Base-by-base conservation (phyloP, 495 filamentous ascomycete species). In the Daldinia caldariorum region DNA sequence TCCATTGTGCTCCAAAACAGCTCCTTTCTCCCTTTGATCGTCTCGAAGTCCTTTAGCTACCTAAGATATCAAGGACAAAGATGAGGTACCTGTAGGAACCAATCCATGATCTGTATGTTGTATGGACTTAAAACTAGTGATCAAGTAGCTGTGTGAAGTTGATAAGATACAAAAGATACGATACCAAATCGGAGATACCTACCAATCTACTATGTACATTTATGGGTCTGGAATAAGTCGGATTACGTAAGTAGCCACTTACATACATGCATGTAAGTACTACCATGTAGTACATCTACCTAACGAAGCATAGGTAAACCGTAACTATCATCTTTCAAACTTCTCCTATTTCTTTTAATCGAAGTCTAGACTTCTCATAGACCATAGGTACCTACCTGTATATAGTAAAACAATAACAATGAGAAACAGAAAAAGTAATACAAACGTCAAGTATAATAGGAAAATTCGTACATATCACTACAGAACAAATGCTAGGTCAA, bases 11-110 rank as follows among this genome's bases (percentile, higher is more conserved):
- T 56, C 47, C 18, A 16, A 14, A 35, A 31, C 4, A 20, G 58
- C 20, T 45, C 56, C 35, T 56, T 60, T 43, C 47, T 29, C 58
- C 22, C 14, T 58, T 66, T 56, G 51, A 43, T 63, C 34, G 43
- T 35, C 38, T 12, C 13, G 29, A 38, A 38, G 29, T 41, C 45
- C 58, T 50, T 63, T 60, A 38, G 31, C 65, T 60, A 38, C 20
- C 65, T 67, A 26, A 26, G 50, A 54, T 51, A 49, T 61, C 43
- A 63, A 69, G 47, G 45, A 76, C 74, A 76, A 76, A 74, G 74
- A 45, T 26, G 13, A 32, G 4, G 14, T 60, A 18, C 13, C 51
- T 31, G 39, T n/a, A 50, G 35, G 26, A 53, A 38, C 47, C 32
- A 45, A 31, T 49, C 65, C 70, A 72, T 72, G 51, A 50, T 49